Conservation (phyloP, 805 yeast genomes). For the Myxozyma monticola region DNA sequence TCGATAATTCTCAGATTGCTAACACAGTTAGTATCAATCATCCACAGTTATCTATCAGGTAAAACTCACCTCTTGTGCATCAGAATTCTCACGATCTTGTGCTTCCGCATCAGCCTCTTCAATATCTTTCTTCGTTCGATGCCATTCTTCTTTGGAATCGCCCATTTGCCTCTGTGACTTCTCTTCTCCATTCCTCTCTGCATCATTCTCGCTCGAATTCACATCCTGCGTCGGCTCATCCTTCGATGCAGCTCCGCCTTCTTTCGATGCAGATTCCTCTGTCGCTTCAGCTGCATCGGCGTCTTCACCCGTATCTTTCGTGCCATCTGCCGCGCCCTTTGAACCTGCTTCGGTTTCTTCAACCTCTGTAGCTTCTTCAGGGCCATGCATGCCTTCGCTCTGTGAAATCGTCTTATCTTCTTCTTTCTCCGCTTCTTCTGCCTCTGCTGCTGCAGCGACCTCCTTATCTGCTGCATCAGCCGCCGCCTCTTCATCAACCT, state of each 20-base stretch:
- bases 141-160: slow-evolving; percentile 87
- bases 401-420: slow-evolving; percentile 51
- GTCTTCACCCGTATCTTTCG: slow-evolving; percentile 20
- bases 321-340: slow-evolving; percentile 53
- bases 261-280: slow-evolving; percentile 11
- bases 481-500: slow-evolving; percentile 38
- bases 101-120: slow-evolving; percentile 50
- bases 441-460: slow-evolving; percentile 32
- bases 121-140: slow-evolving; percentile 85
- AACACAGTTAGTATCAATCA: not conserved
- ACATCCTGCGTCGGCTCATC: slow-evolving; percentile 8
- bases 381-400: slow-evolving; percentile 70
- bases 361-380: slow-evolving; percentile 68
- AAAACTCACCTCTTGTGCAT: slow-evolving; percentile 2
- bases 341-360: slow-evolving; percentile 52
- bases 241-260: slow-evolving; percentile 3
- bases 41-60: not conserved
- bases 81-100: slow-evolving; percentile 3
- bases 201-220: not conserved
- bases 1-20: slow-evolving; percentile 11
- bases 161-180: slow-evolving; percentile 72
- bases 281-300: slow-evolving; percentile 16
- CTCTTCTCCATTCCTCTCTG: slow-evolving; percentile 1
- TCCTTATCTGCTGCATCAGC: slow-evolving; percentile 41
- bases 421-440: slow-evolving; percentile 34